Base-by-base conservation (phyloP, 257 asterid genomes). In the Solanum bukasovii region DNA sequence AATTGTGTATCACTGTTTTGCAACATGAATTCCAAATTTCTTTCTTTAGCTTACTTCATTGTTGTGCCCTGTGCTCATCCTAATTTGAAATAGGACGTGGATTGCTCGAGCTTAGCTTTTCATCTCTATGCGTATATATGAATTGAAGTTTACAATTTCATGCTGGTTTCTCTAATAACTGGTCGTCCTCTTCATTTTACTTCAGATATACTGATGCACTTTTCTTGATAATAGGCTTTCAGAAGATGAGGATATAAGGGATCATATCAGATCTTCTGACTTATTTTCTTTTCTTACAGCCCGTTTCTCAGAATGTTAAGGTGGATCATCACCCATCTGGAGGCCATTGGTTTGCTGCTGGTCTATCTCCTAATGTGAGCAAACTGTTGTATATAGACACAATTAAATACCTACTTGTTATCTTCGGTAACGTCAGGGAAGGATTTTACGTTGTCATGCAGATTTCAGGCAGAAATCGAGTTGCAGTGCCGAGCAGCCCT, bases 301-400 rank as follows among this genome's bases (percentile, higher is more conserved):
- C 94, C 67, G 99, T 97, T 86, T 91, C 98, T 90, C 98, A 93
- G 89, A 95, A 93, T 91, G 92, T 92, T 87, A 97, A 93, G 91
- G 99, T 97, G 86, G 94, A 95, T 90, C 99, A 97, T 90, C 95
- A 97, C 93, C 99, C 99, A 73, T 98, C 98, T 83, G 98, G 96
- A 89, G 99, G 99, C 23, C 99, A 97, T 91, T 97, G 99, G 99
- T 97, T 97, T 87, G 98, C 98, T 37, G 99, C 99, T 82, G 99
- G 99, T 89, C 98, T 97, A 87, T 97, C 99, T 78, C 99, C 99
- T 88, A 97, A 95, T 90, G 99, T 96, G 94, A 97, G 99, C 88
- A 89, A 83, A 38, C 86, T 87, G 82, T 63, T 67, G 71, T 49
- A 13, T 5, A 34, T 33, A 46, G 59, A 52, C 86, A 29, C 70